phyloP scores from a whole-genome alignment of 257 asterid species.

The Echites panduratus region DNA sequence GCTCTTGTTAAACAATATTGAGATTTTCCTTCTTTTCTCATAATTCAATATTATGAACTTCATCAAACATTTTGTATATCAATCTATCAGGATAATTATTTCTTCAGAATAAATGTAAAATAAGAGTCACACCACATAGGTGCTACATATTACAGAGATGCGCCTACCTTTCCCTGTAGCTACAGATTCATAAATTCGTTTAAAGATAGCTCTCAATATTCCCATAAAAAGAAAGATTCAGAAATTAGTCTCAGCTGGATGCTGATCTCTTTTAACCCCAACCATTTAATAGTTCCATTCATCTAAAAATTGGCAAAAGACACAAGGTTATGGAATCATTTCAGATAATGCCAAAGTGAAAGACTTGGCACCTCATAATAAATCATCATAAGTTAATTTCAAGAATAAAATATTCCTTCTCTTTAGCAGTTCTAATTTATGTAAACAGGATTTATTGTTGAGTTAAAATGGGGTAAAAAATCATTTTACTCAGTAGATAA shows the following conservation, averaged over 20 bases:
- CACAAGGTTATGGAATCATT: background rate
- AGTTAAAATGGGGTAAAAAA: background rate
- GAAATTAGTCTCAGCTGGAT: background rate
- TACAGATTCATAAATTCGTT: background rate
- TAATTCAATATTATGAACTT: too few species aligned
- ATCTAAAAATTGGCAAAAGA: background rate
- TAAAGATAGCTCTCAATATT: background rate
- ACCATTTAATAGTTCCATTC: background rate
- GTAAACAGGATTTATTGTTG: background rate
- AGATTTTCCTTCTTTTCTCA: too few species aligned
- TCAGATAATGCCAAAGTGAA: background rate
- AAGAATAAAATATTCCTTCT: background rate
- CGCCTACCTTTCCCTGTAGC: background rate
- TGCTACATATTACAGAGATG: background rate
- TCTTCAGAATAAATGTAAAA: background rate
- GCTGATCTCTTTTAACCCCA: background rate
- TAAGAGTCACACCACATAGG: background rate
- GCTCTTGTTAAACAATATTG: background rate
- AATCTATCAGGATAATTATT: too few species aligned
- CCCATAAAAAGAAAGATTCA: background rate
- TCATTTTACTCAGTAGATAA: background rate
- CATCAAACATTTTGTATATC: too few species aligned
- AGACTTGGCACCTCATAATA: background rate
- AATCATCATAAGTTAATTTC: background rate
- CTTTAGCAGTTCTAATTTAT: background rate